Evolutionary conservation across 2,329 filamentous ascomycete genomes (phyloP), one percentile per base, ranked within the genome.

Genomic region (Graphilbum ipis-grandicollis): DNA sequence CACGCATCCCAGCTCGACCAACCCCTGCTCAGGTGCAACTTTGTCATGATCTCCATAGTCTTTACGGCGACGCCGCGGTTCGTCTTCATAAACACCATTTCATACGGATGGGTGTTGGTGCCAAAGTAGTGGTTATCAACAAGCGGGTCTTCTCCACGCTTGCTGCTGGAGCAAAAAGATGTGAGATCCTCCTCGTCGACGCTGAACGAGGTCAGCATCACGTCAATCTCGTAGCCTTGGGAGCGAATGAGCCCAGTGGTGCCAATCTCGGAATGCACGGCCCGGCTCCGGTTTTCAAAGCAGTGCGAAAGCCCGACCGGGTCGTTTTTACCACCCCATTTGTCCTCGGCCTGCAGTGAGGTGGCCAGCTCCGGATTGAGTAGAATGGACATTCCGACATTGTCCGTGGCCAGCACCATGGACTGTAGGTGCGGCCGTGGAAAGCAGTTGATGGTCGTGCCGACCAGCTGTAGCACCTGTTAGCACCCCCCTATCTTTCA

Each of bases 401-500:
- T 35, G 47, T 59, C 56, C 8, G 57, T 59, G 9, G 56, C 54
- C 45, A 49, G 53, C 35, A 59, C 49, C 50, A 55, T 57, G 30
- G 54, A 52, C 42, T 59, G 54, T 3, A 58, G 43, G 41, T 57
- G 55, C 31, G 50, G 50, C 8, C 41, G 39, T 6, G 55, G 55
- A 9, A 42, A 39, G 47, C 56, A 58, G 43, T 52, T 57, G 22
- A 47, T 47, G 1, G 54, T 53, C 46, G 56, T 54, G 10, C 56
- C 57, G 9, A 59, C 52, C 19, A 59, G 48, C 40, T 41, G 6
- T 18, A 3, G 10, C 12, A 5, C n/a, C n/a, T n/a, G 34, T 17
- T 23, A 37, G 28, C 18, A 17, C n/a, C n/a, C n/a, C n/a, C n/a
- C n/a, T n/a, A n/a, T n/a, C n/a, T n/a, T n/a, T n/a, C n/a, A n/a